Evolutionary conservation across 78 protist species (phyloP), one percentile per base, ranked within the genome.

Genomic region (Dictyostelium brefeldianum): DNA sequence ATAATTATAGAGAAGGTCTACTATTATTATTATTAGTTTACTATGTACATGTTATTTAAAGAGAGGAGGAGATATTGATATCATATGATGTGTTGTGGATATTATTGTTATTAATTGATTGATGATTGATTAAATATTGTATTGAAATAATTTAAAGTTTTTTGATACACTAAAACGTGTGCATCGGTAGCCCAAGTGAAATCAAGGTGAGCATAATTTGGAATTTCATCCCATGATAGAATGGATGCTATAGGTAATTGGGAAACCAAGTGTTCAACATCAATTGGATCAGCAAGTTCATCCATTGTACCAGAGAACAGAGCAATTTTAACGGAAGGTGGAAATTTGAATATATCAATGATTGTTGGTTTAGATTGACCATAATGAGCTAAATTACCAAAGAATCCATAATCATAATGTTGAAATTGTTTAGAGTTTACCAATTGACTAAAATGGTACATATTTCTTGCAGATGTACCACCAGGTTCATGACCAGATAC

Each of bases 111-210:
- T 3, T 36, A 29, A 14, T 29, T 31, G 75, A 17, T 67, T 67
- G n/a, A 14, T 29, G 43, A 67, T 67, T 31, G 47, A 67, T 67
- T 67, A 31, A 67, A 67, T n/a, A 48, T 25, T 50, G 14, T 14
- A 75, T 75, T 27, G 14, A 75, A 43, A 51, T 51, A 48, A 50
- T 75, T 27, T 50, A 87, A 5, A 29, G 75, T 46, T 25, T 75
- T n/a, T 51, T 29, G 78, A 56, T 93, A 93, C 36, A 93, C 59
- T 17, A 31, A 18, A 15, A 8, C 5, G 48, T 83, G 0, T 17
- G 96, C 96, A 83, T 93, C 89, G 17, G 65, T 25, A 41, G 94
- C 96, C 96, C 96, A 93, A 3, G 84, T 89, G 56, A 75, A 93
- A 69, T 93, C 96, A 17, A 83, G 29, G 31, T 93, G 96, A 15